Percentiles rank a stretch among this genome's conserved stretches.
Conservation (phyloP, 257 asterid genomes). For the Catharanthus roseus region DNA sequence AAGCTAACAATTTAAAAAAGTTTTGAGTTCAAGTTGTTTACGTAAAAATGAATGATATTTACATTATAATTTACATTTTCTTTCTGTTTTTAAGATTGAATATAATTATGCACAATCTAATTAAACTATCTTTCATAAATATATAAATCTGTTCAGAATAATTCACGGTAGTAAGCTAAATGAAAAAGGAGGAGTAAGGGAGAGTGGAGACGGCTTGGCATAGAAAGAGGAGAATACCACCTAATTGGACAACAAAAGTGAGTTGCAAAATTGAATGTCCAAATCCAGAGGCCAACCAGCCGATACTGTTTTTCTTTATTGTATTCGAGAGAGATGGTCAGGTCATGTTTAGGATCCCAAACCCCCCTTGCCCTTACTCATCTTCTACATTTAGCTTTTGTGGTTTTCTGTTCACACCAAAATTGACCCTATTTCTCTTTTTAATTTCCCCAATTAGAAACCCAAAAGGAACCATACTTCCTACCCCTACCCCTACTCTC, state of each 20-base stretch:
- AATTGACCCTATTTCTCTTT: slow-evolving; percentile 11
- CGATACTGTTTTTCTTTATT: slow-evolving; percentile 16
- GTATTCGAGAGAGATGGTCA: slow-evolving; percentile 34
- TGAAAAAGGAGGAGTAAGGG: no score
- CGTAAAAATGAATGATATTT: no score
- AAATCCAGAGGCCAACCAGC: slow-evolving; percentile 26
- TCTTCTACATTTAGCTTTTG: not conserved
- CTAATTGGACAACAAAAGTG: slow-evolving; percentile 37
- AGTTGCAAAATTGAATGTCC: slow-evolving; percentile 23
- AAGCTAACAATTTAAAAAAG: no score
- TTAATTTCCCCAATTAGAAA: slow-evolving; percentile 22
- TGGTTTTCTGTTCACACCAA: slow-evolving; percentile 17
- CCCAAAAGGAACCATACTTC: slow-evolving; percentile 18
- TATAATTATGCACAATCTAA: no score
- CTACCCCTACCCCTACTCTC: not conserved
- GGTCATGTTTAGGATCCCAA: slow-evolving; percentile 39
- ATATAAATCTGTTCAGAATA: no score
- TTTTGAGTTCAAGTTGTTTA: no score
- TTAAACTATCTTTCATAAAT: no score
- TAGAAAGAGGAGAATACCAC: slow-evolving; percentile 32
- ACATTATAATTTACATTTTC: no score
- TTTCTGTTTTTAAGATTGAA: no score
- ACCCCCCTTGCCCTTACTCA: slow-evolving; percentile 6
- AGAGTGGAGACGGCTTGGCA: no score
- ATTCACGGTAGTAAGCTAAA: no score